A percentile compares a stretch with the other conserved stretches of the same genome.
phyloP scores from a whole-genome alignment of 257 asterid genomes.

The Mentha longifolia region DNA sequence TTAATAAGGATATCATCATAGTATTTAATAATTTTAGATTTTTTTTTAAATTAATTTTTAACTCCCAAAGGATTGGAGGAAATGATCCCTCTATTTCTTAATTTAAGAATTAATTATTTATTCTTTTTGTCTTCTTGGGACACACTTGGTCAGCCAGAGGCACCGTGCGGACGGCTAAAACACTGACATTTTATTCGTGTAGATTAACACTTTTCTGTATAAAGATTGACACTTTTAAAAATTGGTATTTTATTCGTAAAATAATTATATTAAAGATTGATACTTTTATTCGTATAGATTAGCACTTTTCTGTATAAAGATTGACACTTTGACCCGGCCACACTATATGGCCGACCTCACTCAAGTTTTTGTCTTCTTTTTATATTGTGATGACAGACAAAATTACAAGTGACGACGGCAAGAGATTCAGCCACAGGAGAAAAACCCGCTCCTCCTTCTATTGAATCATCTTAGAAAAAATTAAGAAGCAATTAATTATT shows the following conservation, averaged over 20 bases:
- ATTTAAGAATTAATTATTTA: neutral
- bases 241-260: too few species aligned
- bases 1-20: neutral
- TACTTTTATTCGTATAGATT: too few species aligned
- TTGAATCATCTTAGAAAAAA: neutral
- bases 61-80: neutral
- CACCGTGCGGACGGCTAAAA: too few species aligned
- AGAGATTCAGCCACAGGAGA: constrained; percentile 8
- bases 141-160: too few species aligned
- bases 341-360: too few species aligned
- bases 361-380: neutral
- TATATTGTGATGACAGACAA: constrained; percentile 22
- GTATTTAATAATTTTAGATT: neutral
- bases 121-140: too few species aligned
- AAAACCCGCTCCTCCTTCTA: constrained; percentile 11
- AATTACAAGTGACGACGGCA: constrained; percentile 8
- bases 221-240: too few species aligned
- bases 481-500: neutral
- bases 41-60: neutral
- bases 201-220: too few species aligned
- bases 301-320: too few species aligned
- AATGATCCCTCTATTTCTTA: neutral
- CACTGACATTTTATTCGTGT: too few species aligned
- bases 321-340: too few species aligned
- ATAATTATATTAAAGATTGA: too few species aligned